Conservation (phyloP, 2,329 filamentous ascomycete species). For the Aspergillus fructus region DNA sequence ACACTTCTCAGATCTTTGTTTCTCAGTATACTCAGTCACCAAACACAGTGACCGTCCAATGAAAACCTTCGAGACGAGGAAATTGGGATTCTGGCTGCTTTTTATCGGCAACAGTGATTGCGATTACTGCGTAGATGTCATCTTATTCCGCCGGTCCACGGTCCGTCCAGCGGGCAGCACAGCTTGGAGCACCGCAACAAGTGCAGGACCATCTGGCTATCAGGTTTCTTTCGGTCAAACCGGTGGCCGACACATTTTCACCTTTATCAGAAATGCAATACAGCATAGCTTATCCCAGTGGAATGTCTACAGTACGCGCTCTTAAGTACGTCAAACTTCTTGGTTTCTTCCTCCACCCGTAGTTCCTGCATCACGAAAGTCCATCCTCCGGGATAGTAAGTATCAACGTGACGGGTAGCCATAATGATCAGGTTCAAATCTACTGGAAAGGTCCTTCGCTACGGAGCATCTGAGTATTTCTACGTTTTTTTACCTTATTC, state of each 20-base stretch:
- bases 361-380: not conserved
- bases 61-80: not conserved
- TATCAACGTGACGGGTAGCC: not conserved
- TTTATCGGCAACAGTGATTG: constrained; percentile 4
- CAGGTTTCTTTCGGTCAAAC: not conserved
- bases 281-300: not conserved
- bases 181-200: not conserved
- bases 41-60: not conserved
- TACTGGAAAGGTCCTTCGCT: not conserved
- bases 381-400: not conserved
- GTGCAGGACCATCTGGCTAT: not conserved
- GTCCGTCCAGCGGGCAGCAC: not conserved
- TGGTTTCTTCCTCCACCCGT: not conserved
- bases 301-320: not conserved
- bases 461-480: not conserved
- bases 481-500: not conserved
- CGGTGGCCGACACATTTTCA: not conserved
- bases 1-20: not conserved
- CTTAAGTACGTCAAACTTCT: not conserved
- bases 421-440: not conserved
- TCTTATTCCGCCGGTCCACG: not conserved
- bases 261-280: not conserved
- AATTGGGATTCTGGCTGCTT: not conserved
- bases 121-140: constrained; percentile 13
- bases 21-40: not conserved